These are phyloP conservation scores for Wilcoxina mikolae DNA, from an alignment of 495 filamentous ascomycete species.

Conservation along the genomic window DNA sequence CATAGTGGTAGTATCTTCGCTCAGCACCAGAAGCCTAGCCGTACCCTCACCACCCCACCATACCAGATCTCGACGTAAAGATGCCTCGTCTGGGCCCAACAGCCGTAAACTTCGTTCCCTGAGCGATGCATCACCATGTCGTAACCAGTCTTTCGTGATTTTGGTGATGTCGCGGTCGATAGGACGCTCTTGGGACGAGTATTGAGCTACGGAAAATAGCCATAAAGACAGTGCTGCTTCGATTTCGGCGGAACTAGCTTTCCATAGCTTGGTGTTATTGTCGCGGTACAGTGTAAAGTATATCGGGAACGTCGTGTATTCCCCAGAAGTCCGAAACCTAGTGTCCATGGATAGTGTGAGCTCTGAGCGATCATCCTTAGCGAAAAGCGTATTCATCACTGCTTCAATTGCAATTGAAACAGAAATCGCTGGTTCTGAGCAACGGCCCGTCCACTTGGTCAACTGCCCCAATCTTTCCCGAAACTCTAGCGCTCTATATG, in stretches of 20 bases:
- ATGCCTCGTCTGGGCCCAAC: background rate
- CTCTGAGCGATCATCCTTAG: no score
- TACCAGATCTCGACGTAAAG: background rate
- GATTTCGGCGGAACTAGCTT: conserved; percentile 1
- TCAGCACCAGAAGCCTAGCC: background rate
- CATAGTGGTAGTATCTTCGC: background rate
- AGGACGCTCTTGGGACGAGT: background rate
- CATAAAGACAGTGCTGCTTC: conserved; percentile 15
- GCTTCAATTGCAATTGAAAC: conserved; percentile 7
- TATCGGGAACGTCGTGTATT: background rate
- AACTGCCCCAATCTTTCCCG: background rate
- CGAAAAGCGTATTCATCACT: conserved; percentile 6
- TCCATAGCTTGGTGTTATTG: background rate
- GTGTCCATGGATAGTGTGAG: background rate
- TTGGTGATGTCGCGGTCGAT: background rate
- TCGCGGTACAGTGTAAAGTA: background rate
- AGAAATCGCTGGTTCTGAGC: conserved; percentile 1
- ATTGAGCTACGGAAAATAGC: background rate
- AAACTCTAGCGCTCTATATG: background rate
- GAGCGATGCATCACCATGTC: background rate
- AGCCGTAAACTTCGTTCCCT: background rate
- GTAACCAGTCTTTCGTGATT: background rate
- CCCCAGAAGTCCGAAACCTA: no score
- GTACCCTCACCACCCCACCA: background rate
- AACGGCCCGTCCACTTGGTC: conserved; percentile 3